These are phyloP conservation scores for Termitomyces sp. DNA, from an alignment of 768 basidiomycete genomes.

Conservation along the genomic window DNA sequence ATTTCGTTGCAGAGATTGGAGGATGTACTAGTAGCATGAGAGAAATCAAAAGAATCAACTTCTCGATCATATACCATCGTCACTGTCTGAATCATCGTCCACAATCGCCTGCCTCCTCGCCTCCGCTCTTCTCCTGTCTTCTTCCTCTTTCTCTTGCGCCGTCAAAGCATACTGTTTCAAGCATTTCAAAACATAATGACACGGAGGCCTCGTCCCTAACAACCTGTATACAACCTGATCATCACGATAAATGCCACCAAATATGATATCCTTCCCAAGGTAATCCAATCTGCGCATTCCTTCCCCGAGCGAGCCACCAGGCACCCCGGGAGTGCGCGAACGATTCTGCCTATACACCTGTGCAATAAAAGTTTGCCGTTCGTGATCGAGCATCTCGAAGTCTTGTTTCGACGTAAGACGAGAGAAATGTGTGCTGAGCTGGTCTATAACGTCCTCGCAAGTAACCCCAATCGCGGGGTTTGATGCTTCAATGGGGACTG, in stretches of 20 bases:
- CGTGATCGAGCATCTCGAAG: slow-evolving; percentile 33
- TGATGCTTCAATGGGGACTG: slow-evolving; percentile 39
- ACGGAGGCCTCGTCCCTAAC: slow-evolving; percentile 45
- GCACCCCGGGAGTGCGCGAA: slow-evolving; percentile 54
- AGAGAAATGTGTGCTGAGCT: slow-evolving; percentile 44
- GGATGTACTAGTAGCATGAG: background rate
- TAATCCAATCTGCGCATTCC: slow-evolving; percentile 66
- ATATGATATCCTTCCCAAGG: slow-evolving; percentile 51
- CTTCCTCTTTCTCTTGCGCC: slow-evolving; percentile 33
- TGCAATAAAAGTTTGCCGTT: slow-evolving; percentile 36
- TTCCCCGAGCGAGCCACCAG: slow-evolving; percentile 60
- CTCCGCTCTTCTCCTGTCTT: background rate
- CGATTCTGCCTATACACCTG: slow-evolving; percentile 62
- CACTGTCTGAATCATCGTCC: slow-evolving; percentile 1
- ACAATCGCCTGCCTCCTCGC: slow-evolving; percentile 7
- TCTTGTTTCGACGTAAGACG: slow-evolving; percentile 46
- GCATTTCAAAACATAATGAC: slow-evolving; percentile 56
- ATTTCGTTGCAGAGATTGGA: slow-evolving; percentile 13
- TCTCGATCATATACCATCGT: background rate
- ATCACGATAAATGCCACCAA: slow-evolving; percentile 53
- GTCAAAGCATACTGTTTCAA: slow-evolving; percentile 39
- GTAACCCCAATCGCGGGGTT: slow-evolving; percentile 51
- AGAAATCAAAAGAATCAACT: background rate
- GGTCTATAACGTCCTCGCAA: slow-evolving; percentile 60
- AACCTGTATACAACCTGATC: slow-evolving; percentile 35